Evolutionary conservation across 768 basidiomycete genomes (phyloP), one percentile per base, ranked within the genome.

Genomic region (Pleurotus eryngii): DNA sequence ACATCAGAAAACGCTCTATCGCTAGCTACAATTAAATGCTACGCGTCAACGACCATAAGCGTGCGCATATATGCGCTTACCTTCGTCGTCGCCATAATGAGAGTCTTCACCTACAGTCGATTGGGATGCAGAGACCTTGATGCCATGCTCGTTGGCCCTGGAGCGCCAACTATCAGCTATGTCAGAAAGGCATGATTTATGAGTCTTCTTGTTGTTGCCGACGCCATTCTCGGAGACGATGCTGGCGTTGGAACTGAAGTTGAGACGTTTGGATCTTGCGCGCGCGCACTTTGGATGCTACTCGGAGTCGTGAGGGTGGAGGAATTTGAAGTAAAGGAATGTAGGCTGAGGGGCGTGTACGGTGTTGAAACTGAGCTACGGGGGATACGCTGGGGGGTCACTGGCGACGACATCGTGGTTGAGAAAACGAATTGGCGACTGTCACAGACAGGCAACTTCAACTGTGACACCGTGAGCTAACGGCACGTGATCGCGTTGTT

Each of bases 91-190:
- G 35, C 68, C 69, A 61, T 70, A 74, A 47, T 72, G 67, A n/a
- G 73, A 68, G 39, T 83, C 81, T 59, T 87, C 86, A 17, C 78
- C 75, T 47, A 68, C 71, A 11, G 18, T 40, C 58, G 69, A 72
- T 59, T 68, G 70, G 8, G 76, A 70, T 39, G 75, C 70, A 24
- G 81, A 74, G 51, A 88, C 85, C 68, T 80, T 86, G 58, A 89
- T 89, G 43, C 86, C 87, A 60, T 89, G 84, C 62, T 87, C 85
- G 57, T 75, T 83, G 50, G 87, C 86, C 49, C 87, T 76, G 27
- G 81, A 84, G 56, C 89, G 79, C 89, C 89, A 91, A 66, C 82
- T 89, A 35, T 80, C 78, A 4, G 85, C 80, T 39, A 84, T 79
- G 66, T 87, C 83, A 14, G 83, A 81, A 20, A 84, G 73, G 64